Evolutionary conservation across 208 protist genomes (phyloP).

Genomic region (Vickermania spadyakhi): DNA sequence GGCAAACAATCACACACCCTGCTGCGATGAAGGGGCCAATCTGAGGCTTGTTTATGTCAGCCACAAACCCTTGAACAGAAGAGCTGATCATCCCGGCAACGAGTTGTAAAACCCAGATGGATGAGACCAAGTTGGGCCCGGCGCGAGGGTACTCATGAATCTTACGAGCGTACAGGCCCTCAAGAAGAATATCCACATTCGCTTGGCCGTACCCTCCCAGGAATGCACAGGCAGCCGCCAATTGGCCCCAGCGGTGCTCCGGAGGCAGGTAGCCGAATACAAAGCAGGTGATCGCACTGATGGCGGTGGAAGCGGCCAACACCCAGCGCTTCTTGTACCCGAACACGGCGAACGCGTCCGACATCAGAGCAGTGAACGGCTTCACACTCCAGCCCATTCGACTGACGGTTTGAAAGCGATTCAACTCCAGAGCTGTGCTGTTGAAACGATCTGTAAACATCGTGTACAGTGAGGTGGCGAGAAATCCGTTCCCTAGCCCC

Average conservation of each 20-base stretch:
- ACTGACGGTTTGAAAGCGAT: conserved; percentile 27
- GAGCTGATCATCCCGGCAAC: conserved; percentile 31
- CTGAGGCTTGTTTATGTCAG: conserved; percentile 28
- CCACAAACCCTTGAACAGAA: conserved; percentile 35
- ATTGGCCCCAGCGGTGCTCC: conserved; percentile 20
- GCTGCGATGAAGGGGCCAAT: conserved; percentile 50
- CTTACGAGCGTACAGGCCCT: conserved; percentile 73
- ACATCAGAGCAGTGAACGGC: conserved; percentile 44
- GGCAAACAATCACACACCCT: conserved; percentile 37
- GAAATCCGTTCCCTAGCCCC: conserved; percentile 22
- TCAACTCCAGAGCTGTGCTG: conserved; percentile 22
- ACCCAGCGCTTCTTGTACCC: conserved; percentile 78
- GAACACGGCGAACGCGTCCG: conserved; percentile 50
- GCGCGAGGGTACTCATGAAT: conserved; percentile 34
- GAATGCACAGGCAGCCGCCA: conserved; percentile 42
- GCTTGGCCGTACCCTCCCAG: conserved; percentile 39
- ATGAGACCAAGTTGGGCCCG: conserved; percentile 49
- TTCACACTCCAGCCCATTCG: conserved; percentile 57
- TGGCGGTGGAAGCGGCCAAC: conserved; percentile 32
- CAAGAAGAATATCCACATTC: conserved; percentile 64
- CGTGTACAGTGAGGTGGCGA: conserved; percentile 16
- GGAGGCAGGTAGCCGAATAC: conserved; percentile 33
- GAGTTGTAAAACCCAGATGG: conserved; percentile 49
- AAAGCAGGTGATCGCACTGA: conserved; percentile 25
- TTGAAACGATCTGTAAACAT: conserved; percentile 41